Percentiles rank a stretch among this genome's conserved stretches.
These are phyloP conservation scores for Coniferiporia weirii DNA, from an alignment of 1,284 basidiomycete species.

Conservation along the genomic window DNA sequence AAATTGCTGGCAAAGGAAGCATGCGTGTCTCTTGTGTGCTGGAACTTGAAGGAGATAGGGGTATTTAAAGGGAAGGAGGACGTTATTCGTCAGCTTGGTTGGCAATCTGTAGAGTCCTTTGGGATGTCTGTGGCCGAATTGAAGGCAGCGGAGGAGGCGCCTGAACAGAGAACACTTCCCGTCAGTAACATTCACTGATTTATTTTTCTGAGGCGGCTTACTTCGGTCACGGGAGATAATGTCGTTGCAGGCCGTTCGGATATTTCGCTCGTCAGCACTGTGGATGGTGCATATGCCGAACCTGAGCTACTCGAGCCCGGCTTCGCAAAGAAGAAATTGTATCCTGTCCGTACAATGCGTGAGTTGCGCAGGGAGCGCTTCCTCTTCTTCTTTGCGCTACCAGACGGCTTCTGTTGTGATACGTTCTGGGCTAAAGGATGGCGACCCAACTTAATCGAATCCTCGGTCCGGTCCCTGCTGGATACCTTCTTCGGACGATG, in stretches of 20 bases:
- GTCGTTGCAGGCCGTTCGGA: constrained; percentile 15
- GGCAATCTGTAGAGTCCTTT: constrained; percentile 4
- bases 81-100: constrained; percentile 5
- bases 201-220: background rate
- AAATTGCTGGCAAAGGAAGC: background rate
- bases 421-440: background rate
- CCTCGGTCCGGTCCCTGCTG: background rate
- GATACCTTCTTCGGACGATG: background rate
- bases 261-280: constrained; percentile 14
- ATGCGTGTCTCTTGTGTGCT: background rate
- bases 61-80: background rate
- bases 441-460: background rate
- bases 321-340: constrained; percentile 15
- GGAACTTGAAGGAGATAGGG: background rate
- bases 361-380: constrained; percentile 14
- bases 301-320: constrained; percentile 16
- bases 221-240: constrained; percentile 15
- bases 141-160: constrained; percentile 12
- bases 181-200: background rate
- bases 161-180: background rate
- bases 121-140: background rate
- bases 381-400: background rate
- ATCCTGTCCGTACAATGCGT: constrained; percentile 13
- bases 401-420: background rate
- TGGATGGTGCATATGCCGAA: constrained; percentile 15